Percentiles rank a stretch among this genome's conserved stretches.
phyloP scores from a whole-genome alignment of 345 rosid species.

The Rhodamnia rubescens region DNA sequence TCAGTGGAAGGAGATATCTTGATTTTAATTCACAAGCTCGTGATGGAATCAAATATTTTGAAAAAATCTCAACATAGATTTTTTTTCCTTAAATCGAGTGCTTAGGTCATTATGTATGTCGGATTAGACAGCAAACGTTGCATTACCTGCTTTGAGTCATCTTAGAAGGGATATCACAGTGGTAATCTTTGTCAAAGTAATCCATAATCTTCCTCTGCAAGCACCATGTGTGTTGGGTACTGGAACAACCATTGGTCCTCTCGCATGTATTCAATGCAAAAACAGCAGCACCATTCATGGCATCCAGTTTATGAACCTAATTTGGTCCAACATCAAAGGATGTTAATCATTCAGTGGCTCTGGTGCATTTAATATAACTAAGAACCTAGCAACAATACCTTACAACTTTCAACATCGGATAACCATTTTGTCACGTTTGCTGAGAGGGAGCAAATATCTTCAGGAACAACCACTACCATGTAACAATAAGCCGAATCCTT shows the following conservation, averaged over 20 bases:
- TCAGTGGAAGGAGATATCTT: slow-evolving; percentile 6
- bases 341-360: background rate
- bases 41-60: background rate
- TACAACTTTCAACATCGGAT: slow-evolving; percentile 58
- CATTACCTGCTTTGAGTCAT: slow-evolving; percentile 41
- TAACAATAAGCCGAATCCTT: slow-evolving; percentile 81
- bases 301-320: slow-evolving; percentile 43
- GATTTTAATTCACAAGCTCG: background rate
- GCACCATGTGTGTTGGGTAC: slow-evolving; percentile 39
- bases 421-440: slow-evolving; percentile 70
- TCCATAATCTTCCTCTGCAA: slow-evolving; percentile 44
- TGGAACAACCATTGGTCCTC: slow-evolving; percentile 31
- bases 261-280: slow-evolving; percentile 28
- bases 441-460: slow-evolving; percentile 52
- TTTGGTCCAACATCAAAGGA: background rate
- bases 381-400: slow-evolving; percentile 28
- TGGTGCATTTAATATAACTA: background rate
- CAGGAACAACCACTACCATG: slow-evolving; percentile 42
- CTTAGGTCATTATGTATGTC: background rate
- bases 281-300: slow-evolving; percentile 34
- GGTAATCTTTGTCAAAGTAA: slow-evolving; percentile 33
- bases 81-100: background rate
- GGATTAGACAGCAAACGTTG: background rate
- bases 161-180: slow-evolving; percentile 13
- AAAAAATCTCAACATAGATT: background rate